Conservation (phyloP, 805 yeast species). For the Lipomyces lipofer region DNA sequence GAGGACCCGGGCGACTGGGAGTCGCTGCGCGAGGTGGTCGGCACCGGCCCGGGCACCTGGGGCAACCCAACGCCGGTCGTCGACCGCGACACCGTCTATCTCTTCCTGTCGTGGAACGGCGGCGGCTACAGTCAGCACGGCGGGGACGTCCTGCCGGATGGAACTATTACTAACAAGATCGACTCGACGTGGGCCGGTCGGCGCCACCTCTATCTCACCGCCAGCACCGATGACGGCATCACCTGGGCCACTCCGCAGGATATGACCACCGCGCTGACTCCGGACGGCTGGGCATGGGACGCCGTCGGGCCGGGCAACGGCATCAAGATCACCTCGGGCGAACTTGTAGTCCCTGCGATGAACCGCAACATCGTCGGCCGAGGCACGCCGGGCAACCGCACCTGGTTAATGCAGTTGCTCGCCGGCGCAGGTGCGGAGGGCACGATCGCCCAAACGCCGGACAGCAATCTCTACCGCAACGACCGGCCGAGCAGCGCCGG, state of each 20-base stretch:
- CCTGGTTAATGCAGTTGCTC: background rate
- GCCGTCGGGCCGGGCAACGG: background rate
- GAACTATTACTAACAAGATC: background rate
- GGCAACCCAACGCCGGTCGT: background rate
- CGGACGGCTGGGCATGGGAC: background rate
- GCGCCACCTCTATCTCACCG: background rate
- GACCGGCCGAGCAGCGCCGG: background rate
- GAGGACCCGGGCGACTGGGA: background rate
- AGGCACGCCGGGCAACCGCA: background rate
- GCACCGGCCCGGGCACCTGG: background rate
- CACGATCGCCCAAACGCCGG: background rate
- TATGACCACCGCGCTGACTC: background rate
- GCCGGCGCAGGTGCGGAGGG: background rate
- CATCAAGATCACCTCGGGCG: background rate
- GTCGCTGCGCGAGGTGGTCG: background rate
- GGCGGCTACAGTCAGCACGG: background rate
- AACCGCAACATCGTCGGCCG: background rate
- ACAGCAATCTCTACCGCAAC: background rate
- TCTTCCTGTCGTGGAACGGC: background rate
- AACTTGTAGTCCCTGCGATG: background rate
- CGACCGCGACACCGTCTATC: background rate
- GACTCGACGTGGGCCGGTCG: background rate
- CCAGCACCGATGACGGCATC: background rate
- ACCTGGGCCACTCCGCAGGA: background rate
- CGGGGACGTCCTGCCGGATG: background rate